Base-by-base conservation (phyloP, 805 yeast species). In the Ogataea haglerorum region DNA sequence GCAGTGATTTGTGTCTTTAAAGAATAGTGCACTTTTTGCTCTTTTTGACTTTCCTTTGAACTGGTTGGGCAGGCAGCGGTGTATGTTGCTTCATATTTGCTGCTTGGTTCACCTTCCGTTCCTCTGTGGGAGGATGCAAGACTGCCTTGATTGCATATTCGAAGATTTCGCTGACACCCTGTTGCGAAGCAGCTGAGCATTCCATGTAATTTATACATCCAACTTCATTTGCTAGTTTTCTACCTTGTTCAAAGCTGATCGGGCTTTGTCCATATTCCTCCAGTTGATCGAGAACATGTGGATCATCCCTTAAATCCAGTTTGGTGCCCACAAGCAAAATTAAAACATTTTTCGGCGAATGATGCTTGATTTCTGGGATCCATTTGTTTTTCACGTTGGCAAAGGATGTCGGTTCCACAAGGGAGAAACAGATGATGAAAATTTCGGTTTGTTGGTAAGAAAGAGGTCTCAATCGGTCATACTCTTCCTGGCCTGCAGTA, bases 401-500 rank as follows among this genome's bases (percentile, higher is more conserved):
- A 61, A 83, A 87, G 13, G 93, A 82, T 21, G 83, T 74, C 23
- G 90, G 95, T 53, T 80, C 84, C 30, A 84, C 82, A 6, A 89
- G 80, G 5, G 95, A 85, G 62, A 88, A 89, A 64, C 96, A 89
- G 44, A 86, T 76, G 38, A 89, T 65, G 57, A 89, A 89, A 25
- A 89, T 84, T 54, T 87, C 95, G 0, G 96, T 88, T 59, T 89
- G 95, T 3, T 96, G 95, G 57, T 89, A 89, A 7, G 93, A 83
- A 46, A 89, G 69, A 3, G 96, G 96, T 63, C 96, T 73, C 55
- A 88, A 72, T 46, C 95, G 72, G 61, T 89, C 96, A 61, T 88
- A 88, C 60, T 88, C 96, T 56, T 85, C 84, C 64, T 89, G 96
- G 19, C 96, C 96, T 3, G 96, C 96, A 12, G 96, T 89, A 75